Evolutionary conservation across 1,139 yeast species (phyloP).

Genomic region (Saccharomyces hybrid): DNA sequence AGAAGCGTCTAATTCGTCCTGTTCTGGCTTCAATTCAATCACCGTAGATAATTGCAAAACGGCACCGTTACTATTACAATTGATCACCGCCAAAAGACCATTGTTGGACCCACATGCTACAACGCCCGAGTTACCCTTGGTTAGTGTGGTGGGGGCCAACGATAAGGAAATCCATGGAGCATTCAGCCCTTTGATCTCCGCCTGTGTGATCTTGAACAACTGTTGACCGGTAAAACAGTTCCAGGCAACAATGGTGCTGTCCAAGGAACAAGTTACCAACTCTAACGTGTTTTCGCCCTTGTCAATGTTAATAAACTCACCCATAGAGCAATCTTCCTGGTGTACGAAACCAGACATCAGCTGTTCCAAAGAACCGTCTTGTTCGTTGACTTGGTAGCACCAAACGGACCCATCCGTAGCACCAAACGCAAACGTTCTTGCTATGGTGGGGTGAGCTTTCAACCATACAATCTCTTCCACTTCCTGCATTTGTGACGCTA

Average conservation of each 20-base stretch:
- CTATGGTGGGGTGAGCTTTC: conserved; percentile 65
- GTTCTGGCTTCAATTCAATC: conserved; percentile 53
- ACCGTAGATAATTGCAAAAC: conserved; percentile 57
- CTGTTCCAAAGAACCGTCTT: conserved; percentile 49
- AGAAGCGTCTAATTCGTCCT: conserved; percentile 64
- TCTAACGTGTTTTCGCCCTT: conserved; percentile 55
- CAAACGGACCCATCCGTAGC: conserved; percentile 93
- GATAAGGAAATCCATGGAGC: conserved; percentile 84
- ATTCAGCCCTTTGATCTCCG: conserved; percentile 59
- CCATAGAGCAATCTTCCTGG: conserved; percentile 70
- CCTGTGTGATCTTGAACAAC: conserved; percentile 53
- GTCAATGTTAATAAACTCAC: conserved; percentile 59
- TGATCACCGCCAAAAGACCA: conserved; percentile 72
- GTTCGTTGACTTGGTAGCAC: conserved; percentile 71
- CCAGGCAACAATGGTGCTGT: conserved; percentile 83
- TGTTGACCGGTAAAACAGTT: conserved; percentile 73
- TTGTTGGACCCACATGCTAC: conserved; percentile 74
- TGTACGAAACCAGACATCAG: conserved; percentile 78
- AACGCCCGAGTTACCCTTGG: conserved; percentile 31
- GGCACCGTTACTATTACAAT: conserved; percentile 58
- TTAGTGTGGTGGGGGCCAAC: conserved; percentile 44
- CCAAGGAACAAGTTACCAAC: conserved; percentile 77
- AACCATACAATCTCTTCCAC: conserved; percentile 83
- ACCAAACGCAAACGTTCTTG: conserved; percentile 80
- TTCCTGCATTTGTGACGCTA: conserved; percentile 67